phyloP scores from a whole-genome alignment of 2,329 filamentous ascomycete genomes.

The Verticillium zaregamsianum region DNA sequence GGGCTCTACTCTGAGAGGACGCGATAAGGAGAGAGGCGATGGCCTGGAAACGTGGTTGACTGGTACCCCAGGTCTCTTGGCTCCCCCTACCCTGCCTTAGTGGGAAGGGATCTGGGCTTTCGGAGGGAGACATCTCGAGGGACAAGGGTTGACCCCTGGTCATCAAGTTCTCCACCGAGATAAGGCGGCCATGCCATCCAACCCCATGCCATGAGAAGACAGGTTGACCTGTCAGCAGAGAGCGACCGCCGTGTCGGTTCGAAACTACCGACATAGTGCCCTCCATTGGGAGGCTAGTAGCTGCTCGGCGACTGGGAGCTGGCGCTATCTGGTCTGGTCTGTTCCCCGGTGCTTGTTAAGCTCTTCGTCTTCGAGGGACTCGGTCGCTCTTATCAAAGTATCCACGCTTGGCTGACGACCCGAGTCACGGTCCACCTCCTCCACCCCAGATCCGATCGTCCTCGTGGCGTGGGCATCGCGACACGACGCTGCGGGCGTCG shows the following conservation, averaged over 20 bases:
- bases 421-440: neutral
- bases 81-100: neutral
- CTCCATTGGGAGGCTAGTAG: too few relatives aligned
- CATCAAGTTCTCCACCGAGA: neutral
- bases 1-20: neutral
- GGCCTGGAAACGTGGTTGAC: neutral
- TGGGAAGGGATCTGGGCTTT: too few relatives aligned
- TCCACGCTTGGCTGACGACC: neutral
- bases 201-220: neutral
- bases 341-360: neutral
- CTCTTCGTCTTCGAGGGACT: neutral
- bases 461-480: neutral
- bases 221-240: neutral
- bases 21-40: constrained; percentile 6
- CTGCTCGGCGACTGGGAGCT: too few relatives aligned
- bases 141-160: too few relatives aligned
- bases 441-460: neutral
- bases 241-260: constrained; percentile 3
- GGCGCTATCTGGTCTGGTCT: too few relatives aligned
- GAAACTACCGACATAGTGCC: constrained; percentile 5
- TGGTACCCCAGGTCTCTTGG: neutral
- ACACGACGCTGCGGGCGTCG: neutral
- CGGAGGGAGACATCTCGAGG: too few relatives aligned
- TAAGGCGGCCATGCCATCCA: neutral
- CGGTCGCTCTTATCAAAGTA: neutral